phyloP scores from a whole-genome alignment of 2,329 filamentous ascomycete genomes.

The Neofusicoccum cordaticola region DNA sequence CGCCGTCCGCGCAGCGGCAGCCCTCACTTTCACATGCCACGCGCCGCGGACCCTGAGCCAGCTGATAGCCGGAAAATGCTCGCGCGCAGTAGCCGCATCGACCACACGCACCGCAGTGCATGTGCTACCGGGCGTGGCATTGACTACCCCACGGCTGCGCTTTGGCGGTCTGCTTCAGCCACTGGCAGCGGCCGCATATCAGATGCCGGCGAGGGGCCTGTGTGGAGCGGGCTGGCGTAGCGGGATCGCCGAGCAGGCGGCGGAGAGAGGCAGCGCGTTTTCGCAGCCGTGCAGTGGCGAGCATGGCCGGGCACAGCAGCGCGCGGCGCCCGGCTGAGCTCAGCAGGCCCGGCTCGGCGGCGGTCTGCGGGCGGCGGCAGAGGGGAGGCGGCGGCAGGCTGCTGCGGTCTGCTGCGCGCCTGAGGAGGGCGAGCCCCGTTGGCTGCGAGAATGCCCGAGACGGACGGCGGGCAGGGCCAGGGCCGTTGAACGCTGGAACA shows the following conservation, averaged over 20 bases:
- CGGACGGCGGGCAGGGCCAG: background rate
- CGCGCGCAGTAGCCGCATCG: background rate
- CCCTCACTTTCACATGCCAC: background rate
- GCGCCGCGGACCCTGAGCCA: background rate
- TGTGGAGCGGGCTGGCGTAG: constrained; percentile 10
- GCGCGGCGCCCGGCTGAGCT: background rate
- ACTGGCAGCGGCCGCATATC: constrained; percentile 8
- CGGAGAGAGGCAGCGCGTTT: background rate
- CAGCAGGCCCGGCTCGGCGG: constrained; percentile 1
- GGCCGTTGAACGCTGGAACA: background rate
- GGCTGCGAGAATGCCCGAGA: constrained; percentile 1
- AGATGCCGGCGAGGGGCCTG: background rate
- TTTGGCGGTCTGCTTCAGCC: constrained; percentile 17
- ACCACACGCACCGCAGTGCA: background rate
- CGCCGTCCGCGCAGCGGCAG: background rate
- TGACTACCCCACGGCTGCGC: constrained; percentile 13
- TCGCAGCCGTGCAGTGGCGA: background rate
- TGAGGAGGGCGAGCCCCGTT: background rate
- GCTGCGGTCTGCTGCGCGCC: background rate
- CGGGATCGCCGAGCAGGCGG: constrained; percentile 10
- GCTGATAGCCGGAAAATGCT: background rate
- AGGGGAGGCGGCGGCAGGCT: no score
- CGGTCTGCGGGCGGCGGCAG: background rate
- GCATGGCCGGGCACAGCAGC: background rate
- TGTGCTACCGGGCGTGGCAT: background rate